A percentile compares a stretch with the other conserved stretches of the same genome.
Conservation (phyloP, 768 basidiomycete species). For the Pulveroboletus sp. region DNA sequence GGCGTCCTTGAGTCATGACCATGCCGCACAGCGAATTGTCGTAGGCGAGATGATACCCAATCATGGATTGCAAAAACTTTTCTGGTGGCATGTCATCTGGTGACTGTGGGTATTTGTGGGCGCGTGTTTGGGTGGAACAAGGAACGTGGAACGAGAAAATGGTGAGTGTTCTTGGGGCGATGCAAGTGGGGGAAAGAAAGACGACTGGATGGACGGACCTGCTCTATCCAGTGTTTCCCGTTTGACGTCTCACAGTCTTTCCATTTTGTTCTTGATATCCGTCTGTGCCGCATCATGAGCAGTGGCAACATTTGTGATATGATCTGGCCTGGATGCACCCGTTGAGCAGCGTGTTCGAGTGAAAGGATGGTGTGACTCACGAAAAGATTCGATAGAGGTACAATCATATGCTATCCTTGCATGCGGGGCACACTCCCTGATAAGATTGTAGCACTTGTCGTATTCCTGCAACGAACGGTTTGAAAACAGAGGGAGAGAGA, state of each 20-base stretch:
- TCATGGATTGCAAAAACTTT: constrained; percentile 68
- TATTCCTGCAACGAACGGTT: constrained; percentile 55
- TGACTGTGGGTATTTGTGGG: constrained; percentile 31
- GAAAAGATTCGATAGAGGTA: constrained; percentile 59
- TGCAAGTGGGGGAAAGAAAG: background rate
- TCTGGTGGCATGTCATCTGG: constrained; percentile 62
- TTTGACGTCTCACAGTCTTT: constrained; percentile 54
- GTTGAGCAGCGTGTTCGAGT: background rate
- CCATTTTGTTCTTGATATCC: constrained; percentile 77
- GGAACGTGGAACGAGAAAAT: background rate
- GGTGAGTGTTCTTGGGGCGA: constrained; percentile 3
- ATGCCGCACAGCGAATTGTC: constrained; percentile 75
- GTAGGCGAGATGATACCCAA: constrained; percentile 73
- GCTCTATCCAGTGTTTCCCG: constrained; percentile 84
- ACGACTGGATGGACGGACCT: constrained; percentile 41
- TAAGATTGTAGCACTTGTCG: constrained; percentile 59
- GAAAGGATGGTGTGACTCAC: constrained; percentile 40
- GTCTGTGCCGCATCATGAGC: constrained; percentile 83
- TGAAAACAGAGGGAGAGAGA: background rate
- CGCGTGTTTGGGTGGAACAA: background rate
- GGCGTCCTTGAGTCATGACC: constrained; percentile 80
- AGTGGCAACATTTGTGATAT: constrained; percentile 75
- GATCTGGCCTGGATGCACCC: constrained; percentile 49
- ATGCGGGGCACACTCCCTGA: constrained; percentile 59
- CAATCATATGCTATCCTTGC: constrained; percentile 54